phyloP scores from a whole-genome alignment of 768 basidiomycete genomes.

The Clitopilus hobsonii region DNA sequence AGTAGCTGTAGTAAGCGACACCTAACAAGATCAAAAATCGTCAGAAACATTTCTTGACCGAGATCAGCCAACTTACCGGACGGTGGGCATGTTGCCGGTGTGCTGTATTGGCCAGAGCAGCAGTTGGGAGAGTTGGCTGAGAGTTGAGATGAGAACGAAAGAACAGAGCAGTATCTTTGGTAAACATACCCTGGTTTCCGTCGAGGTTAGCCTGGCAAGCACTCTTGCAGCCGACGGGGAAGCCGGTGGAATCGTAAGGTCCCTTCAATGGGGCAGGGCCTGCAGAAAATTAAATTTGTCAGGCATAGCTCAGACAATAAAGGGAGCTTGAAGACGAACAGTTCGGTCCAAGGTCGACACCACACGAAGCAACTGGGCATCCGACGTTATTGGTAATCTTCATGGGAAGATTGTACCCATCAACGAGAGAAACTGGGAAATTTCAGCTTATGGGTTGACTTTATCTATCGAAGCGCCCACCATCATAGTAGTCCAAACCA shows the following conservation, averaged over 20 bases:
- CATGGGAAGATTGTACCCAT: slow-evolving; percentile 58
- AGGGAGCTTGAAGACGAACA: no score
- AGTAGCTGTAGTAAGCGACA: slow-evolving; percentile 20
- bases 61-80: slow-evolving; percentile 15
- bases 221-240: slow-evolving; percentile 48
- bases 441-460: no score
- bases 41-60: neutral
- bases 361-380: slow-evolving; percentile 45
- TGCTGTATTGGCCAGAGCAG: slow-evolving; percentile 28
- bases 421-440: slow-evolving; percentile 49
- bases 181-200: slow-evolving; percentile 18
- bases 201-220: slow-evolving; percentile 38
- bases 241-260: slow-evolving; percentile 40
- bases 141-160: neutral
- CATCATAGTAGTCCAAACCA: slow-evolving; percentile 55
- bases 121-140: slow-evolving; percentile 29
- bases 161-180: neutral
- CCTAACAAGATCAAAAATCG: slow-evolving; percentile 10
- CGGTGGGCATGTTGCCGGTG: slow-evolving; percentile 28
- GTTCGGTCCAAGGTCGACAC: slow-evolving; percentile 47
- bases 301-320: no score
- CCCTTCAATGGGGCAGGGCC: slow-evolving; percentile 40
- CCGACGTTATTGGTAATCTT: slow-evolving; percentile 43
- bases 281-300: no score
- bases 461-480: slow-evolving; percentile 22